Conservation (phyloP, 2,329 filamentous ascomycete genomes). For the Blastomyces silverae region DNA sequence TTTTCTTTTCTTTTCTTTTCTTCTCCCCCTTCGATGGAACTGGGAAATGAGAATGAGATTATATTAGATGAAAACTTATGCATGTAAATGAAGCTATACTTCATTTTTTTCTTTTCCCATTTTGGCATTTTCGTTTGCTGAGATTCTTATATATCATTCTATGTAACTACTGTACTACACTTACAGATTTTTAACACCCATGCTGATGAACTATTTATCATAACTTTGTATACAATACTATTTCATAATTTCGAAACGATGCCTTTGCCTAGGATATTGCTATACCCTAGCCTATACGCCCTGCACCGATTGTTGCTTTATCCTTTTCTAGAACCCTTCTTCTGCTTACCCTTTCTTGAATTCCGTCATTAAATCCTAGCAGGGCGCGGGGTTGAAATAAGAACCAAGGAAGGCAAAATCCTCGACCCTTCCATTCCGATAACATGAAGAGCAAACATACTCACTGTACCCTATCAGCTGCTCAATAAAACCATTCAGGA, state of each 20-base stretch:
- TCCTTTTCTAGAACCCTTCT: background rate
- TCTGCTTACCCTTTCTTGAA: background rate
- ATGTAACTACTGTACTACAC: background rate
- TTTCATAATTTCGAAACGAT: background rate
- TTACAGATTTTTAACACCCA: background rate
- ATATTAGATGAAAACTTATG: constrained; percentile 2
- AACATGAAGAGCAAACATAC: background rate
- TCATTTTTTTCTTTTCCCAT: background rate
- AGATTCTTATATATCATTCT: background rate
- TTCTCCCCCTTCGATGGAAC: background rate
- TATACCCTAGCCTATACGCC: background rate
- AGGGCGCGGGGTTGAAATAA: too few relatives aligned
- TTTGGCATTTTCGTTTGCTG: background rate
- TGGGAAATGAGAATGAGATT: constrained; percentile 2
- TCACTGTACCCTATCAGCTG: background rate
- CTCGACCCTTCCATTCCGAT: background rate
- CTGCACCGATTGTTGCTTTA: background rate
- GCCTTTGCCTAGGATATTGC: background rate
- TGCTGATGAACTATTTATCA: background rate
- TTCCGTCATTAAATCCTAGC: background rate
- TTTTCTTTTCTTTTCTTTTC: background rate
- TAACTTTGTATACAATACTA: background rate
- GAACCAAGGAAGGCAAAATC: background rate
- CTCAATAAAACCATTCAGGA: background rate
- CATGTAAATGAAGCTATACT: background rate